Evolutionary conservation across 1,284 basidiomycete species (phyloP), one percentile per base, ranked within the genome.

Genomic region (Anthracocystis panici-leucophaei): DNA sequence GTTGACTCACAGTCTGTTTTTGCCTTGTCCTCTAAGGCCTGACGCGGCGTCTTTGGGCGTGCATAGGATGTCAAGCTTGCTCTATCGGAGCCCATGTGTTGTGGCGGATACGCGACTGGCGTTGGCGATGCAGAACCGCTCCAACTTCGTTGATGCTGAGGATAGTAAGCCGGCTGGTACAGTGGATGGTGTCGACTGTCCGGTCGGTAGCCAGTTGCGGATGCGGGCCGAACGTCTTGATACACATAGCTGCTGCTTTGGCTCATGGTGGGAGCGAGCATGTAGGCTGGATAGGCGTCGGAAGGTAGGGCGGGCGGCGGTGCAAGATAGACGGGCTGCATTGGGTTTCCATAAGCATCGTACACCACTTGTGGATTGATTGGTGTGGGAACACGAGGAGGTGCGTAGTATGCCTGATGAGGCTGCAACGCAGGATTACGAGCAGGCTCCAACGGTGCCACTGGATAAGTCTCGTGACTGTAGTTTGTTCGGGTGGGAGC

Each of bases 1-100:
- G 21, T 29, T 6, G 11, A 44, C 66, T 45, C 41, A 69, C 66
- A 11, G 42, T 69, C 66, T n/a, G 66, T 62, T 38, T 65, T 70
- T 6, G 40, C 53, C 42, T 50, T 70, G 23, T 59, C 62, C 16
- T 44, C 54, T 38, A 50, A 54, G 1, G 45, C 58, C 48, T 65
- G 62, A 14, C 45, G 48, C 2, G 57, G 54, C 35, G 62, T 53
- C 20, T 38, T 57, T 1, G 29, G 62, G 21, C 41, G 55, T n/a
- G 46, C 20, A 21, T 33, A 59, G 21, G 59, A 14, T 35, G 45
- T 33, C 1, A 46, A 46, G 1, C 33, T 45, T 27, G 57, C 23
- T 29, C 48, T 35, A 9, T 35, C 14, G 16, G 14, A 16, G 21
- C 10, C n/a, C 2, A 41, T 18, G 9, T 41, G 42, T 21, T 49